Percentiles rank a stretch among this genome's conserved stretches.
Evolutionary conservation across 148 eudicot species (phyloP).

Genomic region (Rhododendron henanense): DNA sequence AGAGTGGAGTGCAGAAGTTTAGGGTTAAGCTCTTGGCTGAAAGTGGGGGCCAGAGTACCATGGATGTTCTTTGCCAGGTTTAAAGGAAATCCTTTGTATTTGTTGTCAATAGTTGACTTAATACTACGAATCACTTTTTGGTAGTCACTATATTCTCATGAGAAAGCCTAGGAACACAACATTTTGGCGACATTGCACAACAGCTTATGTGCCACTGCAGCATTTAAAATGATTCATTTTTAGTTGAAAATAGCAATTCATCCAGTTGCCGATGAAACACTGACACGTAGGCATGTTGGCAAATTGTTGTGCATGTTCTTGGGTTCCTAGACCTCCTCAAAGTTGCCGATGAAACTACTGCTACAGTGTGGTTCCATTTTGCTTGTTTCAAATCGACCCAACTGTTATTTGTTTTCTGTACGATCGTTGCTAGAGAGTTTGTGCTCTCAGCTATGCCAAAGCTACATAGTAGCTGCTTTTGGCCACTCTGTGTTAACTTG

Average conservation of each 20-base stretch:
- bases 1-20: constrained; percentile 78
- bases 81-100: neutral
- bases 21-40: constrained; percentile 89
- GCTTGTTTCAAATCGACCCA: neutral
- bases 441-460: neutral
- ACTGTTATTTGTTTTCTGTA: neutral
- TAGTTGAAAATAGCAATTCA: neutral
- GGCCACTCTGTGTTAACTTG: neutral
- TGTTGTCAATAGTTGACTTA: neutral
- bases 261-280: neutral
- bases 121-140: neutral
- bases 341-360: neutral
- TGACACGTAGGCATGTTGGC: neutral
- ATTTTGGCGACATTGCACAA: neutral
- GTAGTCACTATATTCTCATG: neutral
- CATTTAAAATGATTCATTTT: neutral
- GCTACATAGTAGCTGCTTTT: neutral
- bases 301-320: neutral
- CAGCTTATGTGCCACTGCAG: neutral
- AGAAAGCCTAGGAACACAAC: neutral
- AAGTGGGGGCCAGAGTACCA: constrained; percentile 59
- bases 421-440: neutral
- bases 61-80: constrained; percentile 97
- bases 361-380: neutral
- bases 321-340: neutral